Base-by-base conservation (phyloP, 2,329 filamentous ascomycete species). In the Alternaria solani region DNA sequence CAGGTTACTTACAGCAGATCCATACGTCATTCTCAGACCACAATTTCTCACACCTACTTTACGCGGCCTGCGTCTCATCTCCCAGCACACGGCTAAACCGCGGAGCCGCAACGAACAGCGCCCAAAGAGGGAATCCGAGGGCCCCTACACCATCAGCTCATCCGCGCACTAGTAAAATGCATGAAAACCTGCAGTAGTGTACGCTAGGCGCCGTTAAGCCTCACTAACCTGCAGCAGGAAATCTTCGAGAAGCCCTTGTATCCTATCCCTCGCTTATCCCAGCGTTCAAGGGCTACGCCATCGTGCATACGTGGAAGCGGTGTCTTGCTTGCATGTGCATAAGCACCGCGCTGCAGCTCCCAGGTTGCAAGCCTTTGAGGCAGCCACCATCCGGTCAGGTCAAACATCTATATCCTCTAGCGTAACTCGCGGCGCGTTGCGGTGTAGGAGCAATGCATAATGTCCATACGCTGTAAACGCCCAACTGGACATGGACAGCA, bases 141-240 rank as follows among this genome's bases (percentile, higher is more conserved):
- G 18, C 18, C 46, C 44, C 25, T 47, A 44, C 44, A 49, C 44
- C 51, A 43, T 56, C 39, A 47, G 48, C 57, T 55, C 38, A 39
- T 32, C 57, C 52, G 52, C 25, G 14, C 44, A 28, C 57, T 59
- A 59, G 36, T 41, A 53, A 32, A 20, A 60, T 57, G 57, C 53
- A 60, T 51, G 54, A 52, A 36, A 57, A 30, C 57, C 53, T 60
- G 57, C 57, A 60, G 57, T 60, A 60, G 57, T 36, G 26, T 26
- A 41, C 32, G n/a, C 53, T 60, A 60, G 52, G 38, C 52, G 53
- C 57, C 57, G 57, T 60, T 60, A 57, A 56, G 57, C 53, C 53
- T 51, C 57, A 57, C 57, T 57, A 60, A 36, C 32, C 47, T 47
- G 47, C 34, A 26, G 53, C 46, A 26, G 53, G 57, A 30, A 60